Percentiles rank a stretch among this genome's conserved stretches.
These are phyloP conservation scores for Bothriochloa decipiens DNA, from an alignment of 176 grass and related monocot genomes.

Conservation along the genomic window DNA sequence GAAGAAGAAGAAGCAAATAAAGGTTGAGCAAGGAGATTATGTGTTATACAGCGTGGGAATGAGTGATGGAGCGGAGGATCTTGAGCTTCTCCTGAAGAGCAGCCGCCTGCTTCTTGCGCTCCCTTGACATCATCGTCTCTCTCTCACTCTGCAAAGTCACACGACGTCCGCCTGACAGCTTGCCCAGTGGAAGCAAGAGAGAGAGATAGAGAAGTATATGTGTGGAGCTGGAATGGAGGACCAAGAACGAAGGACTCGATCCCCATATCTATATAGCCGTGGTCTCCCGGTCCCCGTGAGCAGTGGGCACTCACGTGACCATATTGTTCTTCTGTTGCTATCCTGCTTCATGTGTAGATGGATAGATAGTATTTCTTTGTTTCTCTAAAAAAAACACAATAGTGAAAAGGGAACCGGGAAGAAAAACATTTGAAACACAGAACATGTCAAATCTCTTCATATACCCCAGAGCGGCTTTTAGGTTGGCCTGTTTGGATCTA, in stretches of 20 bases:
- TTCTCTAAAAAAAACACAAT: not conserved
- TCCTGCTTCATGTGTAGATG: not conserved
- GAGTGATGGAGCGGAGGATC: conserved; percentile 90
- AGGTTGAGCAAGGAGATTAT: not conserved
- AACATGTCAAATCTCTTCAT: no score
- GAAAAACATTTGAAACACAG: not conserved
- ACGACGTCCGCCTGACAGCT: not conserved
- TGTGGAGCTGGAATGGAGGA: conserved; percentile 47
- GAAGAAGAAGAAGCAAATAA: no score
- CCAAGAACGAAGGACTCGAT: conserved; percentile 36
- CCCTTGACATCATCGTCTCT: conserved; percentile 76
- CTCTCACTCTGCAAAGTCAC: not conserved
- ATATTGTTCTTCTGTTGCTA: conserved; percentile 44
- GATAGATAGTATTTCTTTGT: not conserved
- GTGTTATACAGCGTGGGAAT: conserved; percentile 82
- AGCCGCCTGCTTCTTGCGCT: conserved; percentile 68
- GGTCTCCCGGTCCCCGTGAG: conserved; percentile 4
- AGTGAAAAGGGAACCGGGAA: not conserved
- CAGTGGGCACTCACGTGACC: conserved; percentile 52
- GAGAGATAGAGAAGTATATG: not conserved
- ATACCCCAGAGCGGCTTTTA: no score
- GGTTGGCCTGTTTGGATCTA: no score
- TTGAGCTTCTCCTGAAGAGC: conserved; percentile 93
- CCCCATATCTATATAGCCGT: conserved; percentile 50
- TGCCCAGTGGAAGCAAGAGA: conserved; percentile 39